These are phyloP conservation scores for Erigeron philadelphicus DNA, from an alignment of 140 eudicot species.

Conservation along the genomic window DNA sequence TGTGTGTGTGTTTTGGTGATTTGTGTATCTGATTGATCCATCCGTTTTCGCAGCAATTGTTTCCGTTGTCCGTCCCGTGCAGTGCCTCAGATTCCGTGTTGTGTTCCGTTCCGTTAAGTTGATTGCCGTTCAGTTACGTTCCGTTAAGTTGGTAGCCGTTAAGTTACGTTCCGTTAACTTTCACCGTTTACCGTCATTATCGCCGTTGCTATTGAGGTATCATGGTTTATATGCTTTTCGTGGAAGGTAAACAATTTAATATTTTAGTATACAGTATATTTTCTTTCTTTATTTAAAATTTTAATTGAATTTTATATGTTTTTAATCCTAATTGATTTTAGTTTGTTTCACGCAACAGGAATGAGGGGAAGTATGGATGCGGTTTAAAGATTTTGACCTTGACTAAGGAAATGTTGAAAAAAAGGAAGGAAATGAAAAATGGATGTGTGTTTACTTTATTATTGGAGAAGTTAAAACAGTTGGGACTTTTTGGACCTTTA, in stretches of 20 bases:
- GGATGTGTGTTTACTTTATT: slow-evolving; percentile 10
- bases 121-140: slow-evolving; percentile 16
- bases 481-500: slow-evolving; percentile 26
- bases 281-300: not conserved
- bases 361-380: slow-evolving; percentile 17
- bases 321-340: not conserved
- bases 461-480: slow-evolving; percentile 34
- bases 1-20: slow-evolving; percentile 26
- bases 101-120: slow-evolving; percentile 18
- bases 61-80: slow-evolving; percentile 24
- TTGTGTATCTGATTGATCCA: slow-evolving; percentile 19
- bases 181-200: slow-evolving; percentile 26
- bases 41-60: slow-evolving; percentile 36
- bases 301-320: not conserved
- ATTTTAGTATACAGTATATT: not conserved
- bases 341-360: slow-evolving; percentile 31
- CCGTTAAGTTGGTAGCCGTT: slow-evolving; percentile 28
- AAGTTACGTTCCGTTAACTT: slow-evolving; percentile 19
- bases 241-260: slow-evolving; percentile 28
- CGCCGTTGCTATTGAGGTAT: slow-evolving; percentile 26
- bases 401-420: slow-evolving; percentile 20
- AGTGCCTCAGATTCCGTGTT: no score
- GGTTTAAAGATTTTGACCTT: slow-evolving; percentile 31
- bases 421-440: not conserved
- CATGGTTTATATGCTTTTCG: slow-evolving; percentile 25